Conservation (phyloP, 2,329 filamentous ascomycete genomes). For the Fusarium marasasianum region DNA sequence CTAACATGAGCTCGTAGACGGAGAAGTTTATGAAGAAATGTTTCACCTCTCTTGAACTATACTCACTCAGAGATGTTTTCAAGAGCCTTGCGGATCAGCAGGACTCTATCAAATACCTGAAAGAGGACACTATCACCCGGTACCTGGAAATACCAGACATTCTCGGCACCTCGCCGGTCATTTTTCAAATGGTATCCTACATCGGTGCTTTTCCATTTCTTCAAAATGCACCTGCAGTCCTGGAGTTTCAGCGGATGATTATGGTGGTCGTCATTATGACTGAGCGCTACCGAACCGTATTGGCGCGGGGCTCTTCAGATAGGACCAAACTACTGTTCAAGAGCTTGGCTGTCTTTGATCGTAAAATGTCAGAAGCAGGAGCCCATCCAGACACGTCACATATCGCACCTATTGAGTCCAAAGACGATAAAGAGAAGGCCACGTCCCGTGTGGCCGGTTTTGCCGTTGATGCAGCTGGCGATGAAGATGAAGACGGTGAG, state of each 20-base stretch:
- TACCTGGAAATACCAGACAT: constrained; percentile 80
- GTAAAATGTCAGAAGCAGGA: constrained; percentile 54
- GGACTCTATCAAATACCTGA: constrained; percentile 70
- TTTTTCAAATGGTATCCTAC: constrained; percentile 78
- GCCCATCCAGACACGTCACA: neutral
- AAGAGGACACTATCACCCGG: constrained; percentile 72
- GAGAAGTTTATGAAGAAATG: constrained; percentile 73
- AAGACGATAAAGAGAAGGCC: neutral
- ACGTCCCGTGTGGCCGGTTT: constrained; percentile 52
- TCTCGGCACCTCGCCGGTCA: constrained; percentile 70
- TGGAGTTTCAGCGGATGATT: constrained; percentile 75
- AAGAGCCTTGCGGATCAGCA: constrained; percentile 72
- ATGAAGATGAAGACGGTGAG: constrained; percentile 58
- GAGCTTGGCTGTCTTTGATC: constrained; percentile 77
- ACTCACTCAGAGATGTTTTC: constrained; percentile 79
- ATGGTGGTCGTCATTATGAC: constrained; percentile 79
- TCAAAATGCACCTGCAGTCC: constrained; percentile 73
- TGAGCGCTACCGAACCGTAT: constrained; percentile 71
- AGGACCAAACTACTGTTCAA: constrained; percentile 74
- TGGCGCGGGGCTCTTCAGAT: constrained; percentile 66
- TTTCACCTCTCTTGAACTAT: constrained; percentile 76
- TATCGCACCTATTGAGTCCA: constrained; percentile 8
- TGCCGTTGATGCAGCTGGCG: constrained; percentile 55
- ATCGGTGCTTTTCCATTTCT: constrained; percentile 79
- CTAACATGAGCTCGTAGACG: constrained; percentile 54